A percentile compares a stretch with the other conserved stretches of the same genome.
These are phyloP conservation scores for Chlorophyllum brunneum DNA, from an alignment of 768 basidiomycete species.

Conservation along the genomic window DNA sequence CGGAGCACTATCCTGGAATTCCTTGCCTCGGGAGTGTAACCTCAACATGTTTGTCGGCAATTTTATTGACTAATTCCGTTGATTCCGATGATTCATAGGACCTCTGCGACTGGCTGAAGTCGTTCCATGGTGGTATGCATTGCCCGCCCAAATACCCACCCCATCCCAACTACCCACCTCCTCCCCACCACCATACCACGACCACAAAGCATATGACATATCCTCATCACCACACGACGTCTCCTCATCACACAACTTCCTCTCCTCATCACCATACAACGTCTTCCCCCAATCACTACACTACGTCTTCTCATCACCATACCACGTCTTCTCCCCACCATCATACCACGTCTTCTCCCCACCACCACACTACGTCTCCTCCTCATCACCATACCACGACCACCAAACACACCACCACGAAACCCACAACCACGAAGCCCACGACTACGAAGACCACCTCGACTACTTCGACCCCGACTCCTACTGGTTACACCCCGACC, in stretches of 20 bases:
- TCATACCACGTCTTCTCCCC: too few relatives aligned
- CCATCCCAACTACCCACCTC: constrained; percentile 34
- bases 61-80: too few relatives aligned
- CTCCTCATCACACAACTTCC: too few relatives aligned
- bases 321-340: too few relatives aligned
- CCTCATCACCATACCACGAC: neutral
- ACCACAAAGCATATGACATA: too few relatives aligned
- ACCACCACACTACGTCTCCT: constrained; percentile 13
- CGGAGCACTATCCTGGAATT: constrained; percentile 23
- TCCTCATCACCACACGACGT: too few relatives aligned
- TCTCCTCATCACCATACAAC: too few relatives aligned
- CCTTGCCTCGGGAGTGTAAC: constrained; percentile 31
- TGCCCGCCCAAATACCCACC: constrained; percentile 21
- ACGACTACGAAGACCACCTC: constrained; percentile 13
- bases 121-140: constrained; percentile 23
- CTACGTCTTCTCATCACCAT: too few relatives aligned
- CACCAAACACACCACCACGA: constrained; percentile 11
- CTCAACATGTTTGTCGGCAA: too few relatives aligned
- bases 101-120: constrained; percentile 33
- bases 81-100: too few relatives aligned
- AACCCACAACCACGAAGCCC: constrained; percentile 9
- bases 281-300: too few relatives aligned
- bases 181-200: too few relatives aligned
- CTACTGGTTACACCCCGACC: constrained; percentile 33
- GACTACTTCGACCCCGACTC: constrained; percentile 17